Evolutionary conservation across 352 stramenopile species (phyloP), one percentile per base, ranked within the genome.

Genomic region (Phytophthora gonapodyides): DNA sequence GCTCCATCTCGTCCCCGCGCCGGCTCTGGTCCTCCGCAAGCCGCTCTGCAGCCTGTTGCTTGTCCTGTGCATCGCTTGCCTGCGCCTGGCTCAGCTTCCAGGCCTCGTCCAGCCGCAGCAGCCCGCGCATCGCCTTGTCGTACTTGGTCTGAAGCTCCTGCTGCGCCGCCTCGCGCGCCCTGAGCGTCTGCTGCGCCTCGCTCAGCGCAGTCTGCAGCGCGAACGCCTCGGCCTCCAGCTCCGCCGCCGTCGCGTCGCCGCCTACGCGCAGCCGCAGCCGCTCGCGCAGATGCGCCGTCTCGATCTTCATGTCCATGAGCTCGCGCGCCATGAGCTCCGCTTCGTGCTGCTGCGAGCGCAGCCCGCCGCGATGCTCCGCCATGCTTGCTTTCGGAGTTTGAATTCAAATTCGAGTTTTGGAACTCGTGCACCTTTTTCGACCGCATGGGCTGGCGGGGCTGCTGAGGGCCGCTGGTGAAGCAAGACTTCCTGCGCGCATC

Each of bases 251-350:
- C 55, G 80, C 73, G 61, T 93, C 81, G 45, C 86, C 86, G 50
- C 86, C 86, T 50, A 93, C 82, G 47, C 86, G 82, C 60, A 84
- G 57, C 17, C 78, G 69, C 44, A 95, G 71, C 2, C 86, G 79
- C 61, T 88, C 79, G 24, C 84, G 80, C 53, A 95, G 56, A 56
- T 93, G 82, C 41, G 86, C 76, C 36, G 87, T 69, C 73, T 95
- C 84, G 59, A 95, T 92, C 70, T 95, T 95, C 41, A 93, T 75
- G 73, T 91, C 87, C 80, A 95, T 89, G 27, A 85, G 42, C 57
- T 93, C 78, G 43, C 86, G 80, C 53, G 89, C 86, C 43, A 64
- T 67, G 27, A 67, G 69, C 54, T 86, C 78, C 21, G 79, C 68
- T 54, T 81, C 73, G 49, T 76, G 67, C 42, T 80, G 71, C 66